phyloP scores from a whole-genome alignment of 495 filamentous ascomycete species.

The Glonium stellatum region DNA sequence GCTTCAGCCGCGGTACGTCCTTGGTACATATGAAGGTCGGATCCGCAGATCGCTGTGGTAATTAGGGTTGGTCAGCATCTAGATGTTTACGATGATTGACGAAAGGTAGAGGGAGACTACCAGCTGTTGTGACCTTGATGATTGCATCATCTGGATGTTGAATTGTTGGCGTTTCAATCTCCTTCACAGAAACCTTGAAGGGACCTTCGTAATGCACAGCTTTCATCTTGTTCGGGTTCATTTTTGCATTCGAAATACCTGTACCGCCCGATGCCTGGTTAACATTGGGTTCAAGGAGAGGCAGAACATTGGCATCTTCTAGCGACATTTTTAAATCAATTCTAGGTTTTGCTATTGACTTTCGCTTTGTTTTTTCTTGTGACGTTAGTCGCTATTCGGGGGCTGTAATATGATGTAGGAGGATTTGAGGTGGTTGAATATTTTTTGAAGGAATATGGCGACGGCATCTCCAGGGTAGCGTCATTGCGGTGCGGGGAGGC shows the following conservation, averaged over 20 bases:
- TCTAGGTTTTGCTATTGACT: too few species aligned
- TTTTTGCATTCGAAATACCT: not conserved
- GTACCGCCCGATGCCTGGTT: not conserved
- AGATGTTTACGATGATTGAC: not conserved
- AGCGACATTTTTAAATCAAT: too few species aligned
- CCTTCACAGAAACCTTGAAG: constrained; percentile 45
- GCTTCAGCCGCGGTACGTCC: constrained; percentile 28
- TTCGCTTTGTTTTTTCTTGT: too few species aligned
- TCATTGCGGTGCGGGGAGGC: not conserved
- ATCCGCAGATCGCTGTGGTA: constrained; percentile 46
- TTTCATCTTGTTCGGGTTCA: constrained; percentile 39
- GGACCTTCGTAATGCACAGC: constrained; percentile 51
- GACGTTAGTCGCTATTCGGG: not conserved
- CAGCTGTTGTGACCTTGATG: constrained; percentile 50
- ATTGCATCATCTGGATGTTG: constrained; percentile 50
- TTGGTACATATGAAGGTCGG: constrained; percentile 47
- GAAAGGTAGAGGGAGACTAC: constrained; percentile 15
- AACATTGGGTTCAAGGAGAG: too few species aligned
- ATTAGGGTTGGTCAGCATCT: not conserved
- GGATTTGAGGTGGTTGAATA: not conserved
- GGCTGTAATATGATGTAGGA: constrained; percentile 5
- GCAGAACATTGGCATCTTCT: too few species aligned
- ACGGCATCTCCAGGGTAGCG: not conserved
- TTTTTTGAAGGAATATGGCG: not conserved
- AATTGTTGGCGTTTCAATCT: constrained; percentile 45